Base-by-base conservation (phyloP, 495 filamentous ascomycete genomes). In the Daldinia decipiens region DNA sequence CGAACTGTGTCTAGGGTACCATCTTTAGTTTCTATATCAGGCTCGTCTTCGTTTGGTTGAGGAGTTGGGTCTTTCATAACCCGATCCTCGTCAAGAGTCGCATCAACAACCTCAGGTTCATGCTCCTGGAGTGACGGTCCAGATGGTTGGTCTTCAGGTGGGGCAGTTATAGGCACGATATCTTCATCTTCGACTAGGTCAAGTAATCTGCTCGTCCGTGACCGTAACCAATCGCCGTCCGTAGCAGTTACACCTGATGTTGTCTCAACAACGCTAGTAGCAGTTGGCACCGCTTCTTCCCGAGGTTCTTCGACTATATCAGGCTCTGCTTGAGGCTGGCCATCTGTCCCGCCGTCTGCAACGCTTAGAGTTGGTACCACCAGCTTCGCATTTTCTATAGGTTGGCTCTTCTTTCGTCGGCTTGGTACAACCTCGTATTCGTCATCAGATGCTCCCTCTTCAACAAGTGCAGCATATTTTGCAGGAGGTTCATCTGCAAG, bases 211-310 rank as follows among this genome's bases (percentile, higher is more conserved):
- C 90, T 98, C n/a, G 94, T 98, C 70, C 92, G 90, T 43, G 92
- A 96, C 43, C 95, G 89, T 55, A 97, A 84, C 95, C 95, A 99
- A 76, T 99, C 95, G 51, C 87, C 86, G 77, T 99, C 96, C 11
- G 90, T 90, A 21, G 87, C 83, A 55, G 80, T 74, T 12, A 59
- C 69, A 17, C 21, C 34, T 4, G 58, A 21, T 1, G 50, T 32
- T 19, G 52, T 19, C n/a, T 61, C 67, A 0, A 50, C 47, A 50
- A 34, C 34, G 15, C 32, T 54, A 27, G 60, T 12, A 15, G 62
- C 29, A 56, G n/a, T 24, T n/a, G 56, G 62, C 15, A 43, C 21
- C 17, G 29, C 29, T 40, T 73, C 70, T 29, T 53, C n/a, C 1
- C 56, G 38, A 68, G 69, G 67, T 36, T 68, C 70, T 36, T 68